Percentiles rank a stretch among this genome's conserved stretches.
Evolutionary conservation across 257 asterid species (phyloP).

Genomic region (Nicotiana obtusifolia): DNA sequence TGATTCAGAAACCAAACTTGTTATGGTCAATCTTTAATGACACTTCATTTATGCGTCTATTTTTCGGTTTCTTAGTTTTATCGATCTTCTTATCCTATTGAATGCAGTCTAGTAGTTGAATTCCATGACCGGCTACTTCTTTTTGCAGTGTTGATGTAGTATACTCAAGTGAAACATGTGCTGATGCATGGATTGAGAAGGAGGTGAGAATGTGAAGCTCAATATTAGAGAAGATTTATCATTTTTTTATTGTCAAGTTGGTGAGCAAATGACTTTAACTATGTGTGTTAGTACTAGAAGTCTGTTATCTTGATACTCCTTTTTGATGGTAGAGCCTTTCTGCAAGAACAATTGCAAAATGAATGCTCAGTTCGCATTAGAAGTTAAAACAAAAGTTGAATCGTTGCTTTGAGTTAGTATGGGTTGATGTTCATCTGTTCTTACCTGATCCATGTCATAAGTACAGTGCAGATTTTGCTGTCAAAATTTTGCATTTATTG

Average conservation of each 20-base stretch:
- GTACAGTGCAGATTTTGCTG: neutral
- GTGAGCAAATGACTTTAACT: neutral
- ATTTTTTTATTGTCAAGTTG: constrained; percentile 4
- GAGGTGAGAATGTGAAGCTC: constrained; percentile 57
- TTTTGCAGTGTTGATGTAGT: constrained; percentile 74
- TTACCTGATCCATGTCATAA: neutral
- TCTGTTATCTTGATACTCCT: neutral
- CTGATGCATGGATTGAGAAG: constrained; percentile 98
- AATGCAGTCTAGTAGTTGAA: neutral
- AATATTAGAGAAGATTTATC: constrained; percentile 1
- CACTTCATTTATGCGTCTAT: neutral
- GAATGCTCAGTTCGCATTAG: neutral
- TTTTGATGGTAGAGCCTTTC: neutral
- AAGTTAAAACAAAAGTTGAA: neutral
- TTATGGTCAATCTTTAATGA: neutral
- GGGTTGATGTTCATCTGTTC: neutral
- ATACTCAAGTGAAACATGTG: constrained; percentile 77
- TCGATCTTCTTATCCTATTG: neutral
- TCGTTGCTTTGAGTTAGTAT: neutral
- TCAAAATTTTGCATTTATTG: neutral
- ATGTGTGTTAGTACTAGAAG: neutral
- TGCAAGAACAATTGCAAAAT: neutral
- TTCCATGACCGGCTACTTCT: constrained; percentile 15
- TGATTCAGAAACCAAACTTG: neutral
- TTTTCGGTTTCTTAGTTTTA: neutral